Conservation (phyloP, 1,284 basidiomycete species). For the Malassezia japonica region DNA sequence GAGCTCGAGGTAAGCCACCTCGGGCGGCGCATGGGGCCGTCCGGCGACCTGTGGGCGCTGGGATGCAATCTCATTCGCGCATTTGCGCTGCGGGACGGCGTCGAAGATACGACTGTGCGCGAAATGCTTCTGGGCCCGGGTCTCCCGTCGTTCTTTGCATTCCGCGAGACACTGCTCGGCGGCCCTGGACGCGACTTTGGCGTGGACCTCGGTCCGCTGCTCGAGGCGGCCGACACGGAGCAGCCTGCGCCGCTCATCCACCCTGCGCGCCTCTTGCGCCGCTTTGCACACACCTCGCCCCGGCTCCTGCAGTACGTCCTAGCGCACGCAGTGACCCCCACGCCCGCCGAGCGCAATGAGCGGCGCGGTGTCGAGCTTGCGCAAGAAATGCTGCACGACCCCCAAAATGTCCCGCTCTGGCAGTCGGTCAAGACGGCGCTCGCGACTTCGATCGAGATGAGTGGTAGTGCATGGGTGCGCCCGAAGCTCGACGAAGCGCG, state of each 20-base stretch:
- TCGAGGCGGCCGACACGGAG: slow-evolving; percentile 2
- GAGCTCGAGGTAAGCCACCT: slow-evolving; percentile 32
- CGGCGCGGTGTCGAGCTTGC: slow-evolving; percentile 27
- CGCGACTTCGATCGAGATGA: slow-evolving; percentile 31
- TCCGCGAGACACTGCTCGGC: slow-evolving; percentile 17
- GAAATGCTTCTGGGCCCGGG: slow-evolving; percentile 33
- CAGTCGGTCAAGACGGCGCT: slow-evolving; percentile 21
- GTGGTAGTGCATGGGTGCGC: slow-evolving; percentile 37
- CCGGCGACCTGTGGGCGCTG: slow-evolving; percentile 42
- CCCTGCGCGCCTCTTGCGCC: slow-evolving; percentile 29
- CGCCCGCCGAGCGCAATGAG: slow-evolving; percentile 26
- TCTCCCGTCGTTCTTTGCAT: slow-evolving; percentile 27
- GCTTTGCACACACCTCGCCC: slow-evolving; percentile 31
- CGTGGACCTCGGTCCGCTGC: slow-evolving; percentile 15
- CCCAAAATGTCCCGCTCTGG: slow-evolving; percentile 7
- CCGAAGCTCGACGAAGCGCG: slow-evolving; percentile 40
- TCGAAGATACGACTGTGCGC: slow-evolving; percentile 31
- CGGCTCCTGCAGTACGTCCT: slow-evolving; percentile 30
- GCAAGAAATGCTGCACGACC: slow-evolving; percentile 20
- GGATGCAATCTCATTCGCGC: slow-evolving; percentile 42
- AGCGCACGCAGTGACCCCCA: slow-evolving; percentile 27
- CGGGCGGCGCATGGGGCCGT: slow-evolving; percentile 37
- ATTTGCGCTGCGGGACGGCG: slow-evolving; percentile 40
- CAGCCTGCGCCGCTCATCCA: slow-evolving; percentile 9
- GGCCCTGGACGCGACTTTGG: slow-evolving; percentile 5